Evolutionary conservation across 2,329 filamentous ascomycete genomes (phyloP).

Genomic region (Drechslerella coelobrocha): DNA sequence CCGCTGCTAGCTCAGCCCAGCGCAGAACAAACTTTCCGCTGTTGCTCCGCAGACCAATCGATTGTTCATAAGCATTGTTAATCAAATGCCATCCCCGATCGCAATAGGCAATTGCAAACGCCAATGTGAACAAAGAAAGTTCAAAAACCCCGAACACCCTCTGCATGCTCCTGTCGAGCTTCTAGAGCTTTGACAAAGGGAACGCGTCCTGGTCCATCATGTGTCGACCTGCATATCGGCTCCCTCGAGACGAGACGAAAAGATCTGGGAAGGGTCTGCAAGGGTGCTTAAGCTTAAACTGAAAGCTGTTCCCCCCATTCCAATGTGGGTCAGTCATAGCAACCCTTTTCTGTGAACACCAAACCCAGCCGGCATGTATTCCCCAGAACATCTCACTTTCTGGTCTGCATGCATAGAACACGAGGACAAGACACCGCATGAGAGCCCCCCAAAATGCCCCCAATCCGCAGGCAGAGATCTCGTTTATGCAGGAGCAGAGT

Average conservation of each 20-base stretch:
- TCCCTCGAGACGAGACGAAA: constrained; percentile 37
- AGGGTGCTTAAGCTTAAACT: constrained; percentile 45
- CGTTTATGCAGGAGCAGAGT: constrained; percentile 42
- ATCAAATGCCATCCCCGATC: constrained; percentile 22
- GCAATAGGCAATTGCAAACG: constrained; percentile 51
- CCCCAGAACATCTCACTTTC: constrained; percentile 24
- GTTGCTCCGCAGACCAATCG: background rate
- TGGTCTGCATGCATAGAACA: constrained; percentile 26
- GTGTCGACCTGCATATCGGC: constrained; percentile 35
- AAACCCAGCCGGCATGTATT: constrained; percentile 14
- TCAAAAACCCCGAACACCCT: constrained; percentile 8
- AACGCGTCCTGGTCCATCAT: constrained; percentile 26
- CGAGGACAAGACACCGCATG: constrained; percentile 28
- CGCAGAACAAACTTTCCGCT: background rate
- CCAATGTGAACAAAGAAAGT: constrained; percentile 24
- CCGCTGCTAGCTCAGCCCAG: background rate
- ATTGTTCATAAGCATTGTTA: constrained; percentile 20
- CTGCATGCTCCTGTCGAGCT: constrained; percentile 23
- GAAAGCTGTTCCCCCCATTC: constrained; percentile 1
- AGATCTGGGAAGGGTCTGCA: constrained; percentile 2
- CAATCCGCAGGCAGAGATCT: constrained; percentile 6
- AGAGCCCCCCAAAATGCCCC: constrained; percentile 10
- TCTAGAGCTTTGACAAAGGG: constrained; percentile 31
- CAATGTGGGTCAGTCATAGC: background rate
- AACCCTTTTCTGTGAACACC: constrained; percentile 9